Evolutionary conservation across 805 yeast species (phyloP).

Genomic region (Lipomyces sp.): DNA sequence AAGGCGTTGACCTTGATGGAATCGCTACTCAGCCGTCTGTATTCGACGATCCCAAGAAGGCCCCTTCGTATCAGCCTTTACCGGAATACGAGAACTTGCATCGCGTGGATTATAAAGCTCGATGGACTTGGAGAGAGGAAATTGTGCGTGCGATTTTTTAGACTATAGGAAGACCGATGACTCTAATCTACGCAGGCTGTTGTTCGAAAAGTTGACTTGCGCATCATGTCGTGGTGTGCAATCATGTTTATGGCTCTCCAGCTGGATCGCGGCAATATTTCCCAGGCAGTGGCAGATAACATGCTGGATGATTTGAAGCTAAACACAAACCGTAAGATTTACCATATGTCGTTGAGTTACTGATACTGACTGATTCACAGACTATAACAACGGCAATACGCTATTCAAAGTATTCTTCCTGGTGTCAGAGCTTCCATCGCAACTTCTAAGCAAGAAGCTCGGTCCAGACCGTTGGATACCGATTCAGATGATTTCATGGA

Average conservation of each 20-base stretch:
- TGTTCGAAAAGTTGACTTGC: constrained; percentile 56
- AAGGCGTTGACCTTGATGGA: constrained; percentile 22
- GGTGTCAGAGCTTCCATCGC: constrained; percentile 67
- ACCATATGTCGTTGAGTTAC: not conserved
- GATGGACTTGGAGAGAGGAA: constrained; percentile 62
- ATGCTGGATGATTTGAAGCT: constrained; percentile 56
- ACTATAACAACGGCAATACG: constrained; percentile 45
- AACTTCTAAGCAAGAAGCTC: constrained; percentile 62
- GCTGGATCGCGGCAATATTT: constrained; percentile 59
- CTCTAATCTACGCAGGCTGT: constrained; percentile 41
- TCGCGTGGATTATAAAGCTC: constrained; percentile 61
- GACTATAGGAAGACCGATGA: not conserved
- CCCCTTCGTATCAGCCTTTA: constrained; percentile 23
- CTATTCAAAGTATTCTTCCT: constrained; percentile 59
- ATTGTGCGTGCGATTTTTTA: constrained; percentile 44
- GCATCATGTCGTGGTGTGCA: constrained; percentile 59
- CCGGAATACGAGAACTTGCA: constrained; percentile 40
- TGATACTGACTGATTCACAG: not conserved
- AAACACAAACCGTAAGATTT: constrained; percentile 51
- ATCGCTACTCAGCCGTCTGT: constrained; percentile 33
- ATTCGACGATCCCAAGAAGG: constrained; percentile 33
- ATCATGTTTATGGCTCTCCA: constrained; percentile 62
- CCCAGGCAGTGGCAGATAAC: constrained; percentile 62
- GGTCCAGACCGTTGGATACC: constrained; percentile 72
- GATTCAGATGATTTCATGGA: constrained; percentile 59